Percentiles rank a stretch among this genome's conserved stretches.
Evolutionary conservation across 257 asterid species (phyloP).

Genomic region (Nicotiana obtusifolia): DNA sequence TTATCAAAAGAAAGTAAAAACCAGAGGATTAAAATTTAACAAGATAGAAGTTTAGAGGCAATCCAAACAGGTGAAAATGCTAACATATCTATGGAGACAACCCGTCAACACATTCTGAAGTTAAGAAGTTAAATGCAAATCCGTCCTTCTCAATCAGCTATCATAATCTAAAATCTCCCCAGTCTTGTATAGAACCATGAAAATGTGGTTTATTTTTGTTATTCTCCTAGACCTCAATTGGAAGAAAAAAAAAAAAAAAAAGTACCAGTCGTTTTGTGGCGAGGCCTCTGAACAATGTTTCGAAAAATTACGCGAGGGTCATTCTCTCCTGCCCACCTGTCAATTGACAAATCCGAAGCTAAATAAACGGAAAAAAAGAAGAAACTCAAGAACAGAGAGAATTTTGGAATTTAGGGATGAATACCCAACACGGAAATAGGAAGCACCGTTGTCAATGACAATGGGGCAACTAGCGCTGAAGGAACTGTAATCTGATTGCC

Average conservation of each 20-base stretch:
- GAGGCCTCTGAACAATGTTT: constrained; percentile 96
- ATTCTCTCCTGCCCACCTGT: constrained; percentile 94
- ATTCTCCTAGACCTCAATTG: background rate
- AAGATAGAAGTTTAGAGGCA: constrained; percentile 1
- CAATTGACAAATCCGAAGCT: background rate
- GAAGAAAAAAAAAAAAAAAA: background rate
- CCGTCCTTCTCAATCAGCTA: background rate
- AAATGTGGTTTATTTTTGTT: background rate
- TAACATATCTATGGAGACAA: background rate
- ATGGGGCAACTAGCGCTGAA: constrained; percentile 70
- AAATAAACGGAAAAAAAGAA: background rate
- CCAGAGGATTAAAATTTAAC: background rate
- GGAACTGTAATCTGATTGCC: constrained; percentile 71
- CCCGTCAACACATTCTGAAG: background rate
- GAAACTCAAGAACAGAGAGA: background rate
- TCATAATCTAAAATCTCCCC: background rate
- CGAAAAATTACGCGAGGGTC: constrained; percentile 92
- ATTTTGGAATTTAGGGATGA: constrained; percentile 19
- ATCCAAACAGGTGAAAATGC: background rate
- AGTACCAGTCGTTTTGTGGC: constrained; percentile 85
- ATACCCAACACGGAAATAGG: constrained; percentile 95
- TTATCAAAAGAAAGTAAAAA: background rate
- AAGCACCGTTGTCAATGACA: constrained; percentile 94
- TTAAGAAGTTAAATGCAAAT: background rate
- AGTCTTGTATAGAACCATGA: background rate